These are phyloP conservation scores for Strobilomyces echinocephalus DNA, from an alignment of 768 basidiomycete species.

Conservation along the genomic window DNA sequence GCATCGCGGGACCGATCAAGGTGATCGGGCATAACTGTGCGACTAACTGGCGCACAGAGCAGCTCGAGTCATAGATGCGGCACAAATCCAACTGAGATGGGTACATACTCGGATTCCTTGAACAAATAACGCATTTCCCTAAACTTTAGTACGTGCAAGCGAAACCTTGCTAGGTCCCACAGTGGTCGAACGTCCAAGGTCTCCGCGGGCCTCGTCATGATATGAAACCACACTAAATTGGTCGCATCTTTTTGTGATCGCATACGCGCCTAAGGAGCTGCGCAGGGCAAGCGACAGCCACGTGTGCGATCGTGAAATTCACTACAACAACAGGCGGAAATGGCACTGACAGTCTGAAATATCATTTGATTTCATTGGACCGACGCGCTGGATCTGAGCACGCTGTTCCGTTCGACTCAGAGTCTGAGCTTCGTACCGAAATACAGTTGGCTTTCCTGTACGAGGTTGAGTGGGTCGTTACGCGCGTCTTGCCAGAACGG, in stretches of 20 bases:
- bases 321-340: constrained; percentile 3
- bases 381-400: too few relatives aligned
- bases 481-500: not conserved
- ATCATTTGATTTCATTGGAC: not conserved
- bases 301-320: too few relatives aligned
- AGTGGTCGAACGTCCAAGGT: not conserved
- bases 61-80: not conserved
- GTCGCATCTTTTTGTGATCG: not conserved
- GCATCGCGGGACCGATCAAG: constrained; percentile 13
- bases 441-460: not conserved
- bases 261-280: not conserved
- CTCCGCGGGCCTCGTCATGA: constrained; percentile 10
- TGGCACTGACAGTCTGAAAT: not conserved
- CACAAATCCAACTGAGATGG: not conserved
- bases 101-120: not conserved
- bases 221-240: constrained; percentile 6
- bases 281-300: constrained; percentile 5
- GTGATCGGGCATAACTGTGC: not conserved
- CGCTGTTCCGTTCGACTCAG: too few relatives aligned
- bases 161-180: not conserved
- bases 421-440: not conserved
- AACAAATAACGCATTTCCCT: not conserved
- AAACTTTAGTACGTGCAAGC: not conserved
- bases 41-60: not conserved
- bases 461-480: not conserved